Conservation (phyloP, 2,329 filamentous ascomycete species). For the Gnomoniopsis smithogilvyi region DNA sequence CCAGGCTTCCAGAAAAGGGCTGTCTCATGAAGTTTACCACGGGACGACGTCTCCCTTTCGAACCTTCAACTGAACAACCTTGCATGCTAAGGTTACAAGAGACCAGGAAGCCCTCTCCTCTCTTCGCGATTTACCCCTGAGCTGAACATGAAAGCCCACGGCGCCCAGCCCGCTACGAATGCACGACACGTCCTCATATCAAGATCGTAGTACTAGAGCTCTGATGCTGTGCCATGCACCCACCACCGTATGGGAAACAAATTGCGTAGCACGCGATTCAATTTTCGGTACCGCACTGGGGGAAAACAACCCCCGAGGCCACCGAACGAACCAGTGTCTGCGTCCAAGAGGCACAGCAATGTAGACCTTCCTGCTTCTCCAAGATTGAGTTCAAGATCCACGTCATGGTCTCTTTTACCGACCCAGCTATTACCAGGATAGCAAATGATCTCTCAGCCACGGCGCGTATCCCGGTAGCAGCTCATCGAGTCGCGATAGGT, state of each 20-base stretch:
- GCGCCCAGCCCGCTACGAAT: neutral
- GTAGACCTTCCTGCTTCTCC: too few relatives aligned
- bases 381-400: too few relatives aligned
- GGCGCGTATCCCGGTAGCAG: neutral
- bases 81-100: too few relatives aligned
- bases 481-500: neutral
- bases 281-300: too few relatives aligned
- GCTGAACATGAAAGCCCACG: conserved; percentile 7
- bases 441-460: neutral
- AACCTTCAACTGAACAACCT: too few relatives aligned
- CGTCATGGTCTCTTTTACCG: neutral
- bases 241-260: neutral
- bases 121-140: conserved; percentile 3
- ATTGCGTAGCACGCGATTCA: neutral
- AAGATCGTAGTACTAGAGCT: neutral
- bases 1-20: neutral
- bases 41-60: too few relatives aligned
- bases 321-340: too few relatives aligned
- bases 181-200: conserved; percentile 6
- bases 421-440: neutral
- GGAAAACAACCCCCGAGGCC: too few relatives aligned
- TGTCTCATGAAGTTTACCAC: neutral
- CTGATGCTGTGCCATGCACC: neutral
- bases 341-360: too few relatives aligned
- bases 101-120: too few relatives aligned